Percentiles rank a stretch among this genome's conserved stretches.
phyloP scores from a whole-genome alignment of 148 eudicot genomes.

The Dianthus caryophyllus region DNA sequence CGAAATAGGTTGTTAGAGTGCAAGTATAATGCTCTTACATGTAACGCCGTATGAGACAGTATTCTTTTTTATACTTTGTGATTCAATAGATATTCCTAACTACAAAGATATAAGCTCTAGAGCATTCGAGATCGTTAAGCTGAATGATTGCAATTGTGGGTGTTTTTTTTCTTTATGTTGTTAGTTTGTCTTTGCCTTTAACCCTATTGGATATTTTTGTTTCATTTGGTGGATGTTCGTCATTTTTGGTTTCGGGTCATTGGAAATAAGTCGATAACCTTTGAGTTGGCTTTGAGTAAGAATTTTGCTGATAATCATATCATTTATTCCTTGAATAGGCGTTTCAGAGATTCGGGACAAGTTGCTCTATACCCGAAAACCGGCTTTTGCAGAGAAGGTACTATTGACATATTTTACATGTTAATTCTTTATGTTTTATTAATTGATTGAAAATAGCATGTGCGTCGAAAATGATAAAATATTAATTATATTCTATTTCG shows the following conservation, averaged over 20 bases:
- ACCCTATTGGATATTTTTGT: no score
- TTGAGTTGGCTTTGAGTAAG: no score
- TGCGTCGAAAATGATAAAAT: not conserved
- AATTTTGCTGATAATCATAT: not conserved
- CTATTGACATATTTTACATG: not conserved
- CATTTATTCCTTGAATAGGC: not conserved
- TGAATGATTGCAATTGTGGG: not conserved
- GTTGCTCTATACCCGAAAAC: not conserved
- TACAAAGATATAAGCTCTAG: not conserved
- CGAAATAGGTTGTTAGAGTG: no score
- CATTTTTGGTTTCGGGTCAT: no score
- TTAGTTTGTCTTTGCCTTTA: no score
- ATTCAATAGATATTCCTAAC: not conserved
- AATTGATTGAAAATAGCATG: not conserved
- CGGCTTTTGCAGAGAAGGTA: conserved; percentile 1
- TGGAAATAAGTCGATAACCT: no score
- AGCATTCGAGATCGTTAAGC: no score
- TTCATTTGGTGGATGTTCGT: no score
- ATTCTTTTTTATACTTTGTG: no score
- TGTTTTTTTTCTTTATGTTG: no score
- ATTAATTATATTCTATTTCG: not conserved
- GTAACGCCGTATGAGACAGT: no score
- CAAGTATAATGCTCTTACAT: no score
- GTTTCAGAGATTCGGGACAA: not conserved
- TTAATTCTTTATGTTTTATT: not conserved